These are phyloP conservation scores for Papiliotrema flavescens DNA, from an alignment of 1,284 basidiomycete genomes.

Conservation along the genomic window DNA sequence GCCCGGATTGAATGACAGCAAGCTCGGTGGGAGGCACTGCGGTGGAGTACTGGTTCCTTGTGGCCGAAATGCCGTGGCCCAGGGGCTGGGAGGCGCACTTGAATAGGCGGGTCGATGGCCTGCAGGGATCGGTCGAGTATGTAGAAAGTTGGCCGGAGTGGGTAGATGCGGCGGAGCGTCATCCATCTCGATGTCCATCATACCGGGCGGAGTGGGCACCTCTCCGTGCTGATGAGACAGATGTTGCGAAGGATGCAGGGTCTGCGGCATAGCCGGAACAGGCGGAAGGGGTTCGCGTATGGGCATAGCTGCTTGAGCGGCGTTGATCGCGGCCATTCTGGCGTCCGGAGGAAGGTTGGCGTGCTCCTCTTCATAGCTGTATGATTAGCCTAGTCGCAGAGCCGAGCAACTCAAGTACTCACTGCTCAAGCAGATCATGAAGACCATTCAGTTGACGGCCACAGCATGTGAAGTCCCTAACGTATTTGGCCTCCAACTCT, in stretches of 20 bases:
- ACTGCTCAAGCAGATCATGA: slow-evolving; percentile 51
- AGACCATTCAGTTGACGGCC: slow-evolving; percentile 46
- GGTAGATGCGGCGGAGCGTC: slow-evolving; percentile 24
- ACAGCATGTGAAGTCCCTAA: slow-evolving; percentile 49
- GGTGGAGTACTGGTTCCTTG: slow-evolving; percentile 17
- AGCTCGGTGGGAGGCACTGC: slow-evolving; percentile 44
- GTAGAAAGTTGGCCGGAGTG: slow-evolving; percentile 5
- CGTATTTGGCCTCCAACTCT: slow-evolving; percentile 49
- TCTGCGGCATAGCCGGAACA: neutral
- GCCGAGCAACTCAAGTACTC: slow-evolving; percentile 16
- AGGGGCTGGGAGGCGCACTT: slow-evolving; percentile 21
- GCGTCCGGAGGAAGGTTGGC: slow-evolving; percentile 44
- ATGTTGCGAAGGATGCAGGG: neutral
- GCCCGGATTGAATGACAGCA: slow-evolving; percentile 41
- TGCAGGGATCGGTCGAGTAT: neutral
- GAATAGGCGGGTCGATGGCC: neutral
- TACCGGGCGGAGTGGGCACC: slow-evolving; percentile 47
- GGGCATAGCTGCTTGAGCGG: slow-evolving; percentile 25
- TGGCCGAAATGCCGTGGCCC: slow-evolving; percentile 35
- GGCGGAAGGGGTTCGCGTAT: slow-evolving; percentile 7
- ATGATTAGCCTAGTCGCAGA: neutral
- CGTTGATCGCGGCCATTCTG: slow-evolving; percentile 43
- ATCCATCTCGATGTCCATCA: slow-evolving; percentile 52
- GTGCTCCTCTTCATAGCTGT: slow-evolving; percentile 50
- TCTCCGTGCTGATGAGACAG: slow-evolving; percentile 26